A percentile compares a stretch with the other conserved stretches of the same genome.
Conservation (phyloP, 2,329 filamentous ascomycete species). For the Xylariaceae sp. region DNA sequence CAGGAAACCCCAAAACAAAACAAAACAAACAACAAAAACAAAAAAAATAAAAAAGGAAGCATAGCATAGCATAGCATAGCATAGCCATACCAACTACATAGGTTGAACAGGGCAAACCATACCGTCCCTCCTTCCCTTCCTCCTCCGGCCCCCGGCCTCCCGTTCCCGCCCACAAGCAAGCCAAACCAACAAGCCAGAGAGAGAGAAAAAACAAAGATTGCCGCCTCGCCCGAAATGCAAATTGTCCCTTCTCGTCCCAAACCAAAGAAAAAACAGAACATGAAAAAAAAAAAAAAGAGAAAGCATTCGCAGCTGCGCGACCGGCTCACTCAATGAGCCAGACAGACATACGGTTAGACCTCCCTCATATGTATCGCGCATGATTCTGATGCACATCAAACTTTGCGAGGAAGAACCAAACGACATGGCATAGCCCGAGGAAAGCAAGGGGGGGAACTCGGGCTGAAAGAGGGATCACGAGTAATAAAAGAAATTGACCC, state of each 20-base stretch:
- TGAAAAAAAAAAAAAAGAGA: too few species aligned
- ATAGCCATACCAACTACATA: background rate
- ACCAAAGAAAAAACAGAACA: background rate
- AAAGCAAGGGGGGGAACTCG: background rate
- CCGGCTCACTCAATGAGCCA: conserved; percentile 17
- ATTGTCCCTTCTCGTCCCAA: conserved; percentile 13
- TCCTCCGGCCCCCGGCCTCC: too few species aligned
- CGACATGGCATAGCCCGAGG: conserved; percentile 1
- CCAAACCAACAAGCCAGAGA: background rate
- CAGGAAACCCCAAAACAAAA: too few species aligned
- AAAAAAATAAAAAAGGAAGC: too few species aligned
- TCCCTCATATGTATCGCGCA: conserved; percentile 12
- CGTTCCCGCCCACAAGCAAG: background rate
- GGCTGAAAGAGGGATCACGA: background rate
- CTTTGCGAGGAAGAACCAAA: background rate
- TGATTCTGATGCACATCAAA: conserved; percentile 10
- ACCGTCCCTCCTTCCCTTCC: background rate
- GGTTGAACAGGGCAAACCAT: background rate
- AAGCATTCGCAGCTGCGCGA: background rate
- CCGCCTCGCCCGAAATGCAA: conserved; percentile 16
- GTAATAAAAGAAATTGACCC: background rate
- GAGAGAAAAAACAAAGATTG: conserved; percentile 6
- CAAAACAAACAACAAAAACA: too few species aligned
- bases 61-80: too few species aligned
- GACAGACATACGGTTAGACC: conserved; percentile 10